phyloP scores from a whole-genome alignment of 2,329 filamentous ascomycete species.

The Alternaria sp. region DNA sequence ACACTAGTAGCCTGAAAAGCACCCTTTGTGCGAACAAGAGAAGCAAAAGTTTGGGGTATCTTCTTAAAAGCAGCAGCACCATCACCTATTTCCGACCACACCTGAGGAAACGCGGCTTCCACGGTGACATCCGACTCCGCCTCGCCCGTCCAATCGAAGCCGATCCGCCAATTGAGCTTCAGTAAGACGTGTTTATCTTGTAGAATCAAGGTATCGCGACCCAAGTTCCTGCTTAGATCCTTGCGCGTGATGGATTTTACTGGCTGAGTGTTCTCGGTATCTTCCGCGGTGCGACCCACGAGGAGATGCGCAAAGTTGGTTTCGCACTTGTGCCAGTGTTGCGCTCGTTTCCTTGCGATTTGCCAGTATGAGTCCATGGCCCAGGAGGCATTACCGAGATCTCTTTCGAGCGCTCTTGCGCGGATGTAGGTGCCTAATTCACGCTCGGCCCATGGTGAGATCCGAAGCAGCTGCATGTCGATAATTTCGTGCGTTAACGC shows the following conservation, averaged over 20 bases:
- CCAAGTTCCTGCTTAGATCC: constrained; percentile 60
- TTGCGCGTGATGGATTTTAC: constrained; percentile 44
- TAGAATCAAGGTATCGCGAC: constrained; percentile 38
- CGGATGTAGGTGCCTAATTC: constrained; percentile 67
- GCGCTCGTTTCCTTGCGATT: constrained; percentile 66
- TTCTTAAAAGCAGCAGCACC: constrained; percentile 61
- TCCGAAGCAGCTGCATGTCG: constrained; percentile 61
- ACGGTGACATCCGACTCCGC: constrained; percentile 67
- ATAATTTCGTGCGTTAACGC: constrained; percentile 57
- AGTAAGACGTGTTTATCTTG: constrained; percentile 54
- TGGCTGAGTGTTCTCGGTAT: constrained; percentile 32
- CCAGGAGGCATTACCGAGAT: constrained; percentile 70
- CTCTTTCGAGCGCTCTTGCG: constrained; percentile 52
- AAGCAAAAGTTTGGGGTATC: constrained; percentile 68
- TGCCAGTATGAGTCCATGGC: constrained; percentile 74
- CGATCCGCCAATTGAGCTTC: constrained; percentile 69
- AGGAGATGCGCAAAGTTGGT: constrained; percentile 53
- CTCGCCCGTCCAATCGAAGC: constrained; percentile 78
- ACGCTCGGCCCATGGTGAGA: constrained; percentile 66
- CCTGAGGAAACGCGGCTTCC: constrained; percentile 65
- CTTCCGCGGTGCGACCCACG: constrained; percentile 18
- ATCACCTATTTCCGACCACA: constrained; percentile 69
- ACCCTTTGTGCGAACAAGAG: constrained; percentile 64
- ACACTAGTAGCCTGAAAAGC: constrained; percentile 66
- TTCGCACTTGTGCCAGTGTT: constrained; percentile 68